Evolutionary conservation across 306 rosid species (phyloP).

Genomic region (Clitoria ternatea): DNA sequence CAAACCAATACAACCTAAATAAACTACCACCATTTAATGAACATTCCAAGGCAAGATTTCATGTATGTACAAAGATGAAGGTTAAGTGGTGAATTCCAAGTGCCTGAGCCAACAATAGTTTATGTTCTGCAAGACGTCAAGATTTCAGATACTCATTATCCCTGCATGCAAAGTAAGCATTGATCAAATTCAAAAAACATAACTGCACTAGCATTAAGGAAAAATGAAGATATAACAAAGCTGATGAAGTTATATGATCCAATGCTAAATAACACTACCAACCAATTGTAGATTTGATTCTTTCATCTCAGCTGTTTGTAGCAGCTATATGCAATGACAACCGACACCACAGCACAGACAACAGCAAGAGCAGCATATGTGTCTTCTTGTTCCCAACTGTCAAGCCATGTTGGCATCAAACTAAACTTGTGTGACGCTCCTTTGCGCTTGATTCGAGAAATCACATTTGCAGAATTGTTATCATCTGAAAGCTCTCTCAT

Average conservation of each 20-base stretch:
- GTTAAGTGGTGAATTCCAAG: background rate
- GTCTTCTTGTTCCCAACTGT: conserved; percentile 85
- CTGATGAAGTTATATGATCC: background rate
- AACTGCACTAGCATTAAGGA: background rate
- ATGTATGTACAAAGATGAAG: conserved; percentile 15
- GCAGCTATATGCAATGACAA: conserved; percentile 68
- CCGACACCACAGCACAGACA: conserved; percentile 71
- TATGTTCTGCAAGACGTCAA: background rate
- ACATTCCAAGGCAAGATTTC: background rate
- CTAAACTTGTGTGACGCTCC: conserved; percentile 40
- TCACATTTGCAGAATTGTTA: conserved; percentile 24
- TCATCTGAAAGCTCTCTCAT: conserved; percentile 15
- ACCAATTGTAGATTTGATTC: background rate
- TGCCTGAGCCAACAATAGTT: background rate
- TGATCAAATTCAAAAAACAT: background rate
- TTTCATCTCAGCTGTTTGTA: conserved; percentile 52
- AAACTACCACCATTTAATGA: background rate
- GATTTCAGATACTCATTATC: background rate
- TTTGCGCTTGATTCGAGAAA: conserved; percentile 40
- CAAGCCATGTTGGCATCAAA: conserved; percentile 62
- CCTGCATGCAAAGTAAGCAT: background rate
- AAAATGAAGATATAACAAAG: background rate
- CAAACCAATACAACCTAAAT: conserved; percentile 3
- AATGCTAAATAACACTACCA: background rate
- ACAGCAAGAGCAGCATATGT: conserved; percentile 70